phyloP scores from a whole-genome alignment of 1,284 basidiomycete genomes.

The Marasmius tenuissimus region DNA sequence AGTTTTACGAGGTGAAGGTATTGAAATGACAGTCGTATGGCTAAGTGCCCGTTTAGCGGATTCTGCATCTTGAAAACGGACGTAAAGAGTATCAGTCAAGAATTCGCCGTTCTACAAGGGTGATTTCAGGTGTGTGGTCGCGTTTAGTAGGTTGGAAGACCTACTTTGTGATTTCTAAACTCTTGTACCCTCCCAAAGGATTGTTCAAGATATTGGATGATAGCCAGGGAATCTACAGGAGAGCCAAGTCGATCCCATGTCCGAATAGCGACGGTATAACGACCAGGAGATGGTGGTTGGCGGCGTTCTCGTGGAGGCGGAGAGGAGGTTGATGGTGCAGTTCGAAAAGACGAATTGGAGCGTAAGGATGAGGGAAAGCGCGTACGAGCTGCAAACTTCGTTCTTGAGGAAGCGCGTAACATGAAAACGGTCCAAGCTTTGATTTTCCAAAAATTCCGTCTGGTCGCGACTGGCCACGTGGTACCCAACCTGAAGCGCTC shows the following conservation, averaged over 20 bases:
- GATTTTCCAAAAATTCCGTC: too few species aligned
- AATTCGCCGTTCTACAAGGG: background rate
- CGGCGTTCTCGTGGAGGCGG: background rate
- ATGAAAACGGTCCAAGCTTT: background rate
- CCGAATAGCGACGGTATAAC: conserved; percentile 1
- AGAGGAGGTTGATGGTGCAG: background rate
- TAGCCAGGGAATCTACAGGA: conserved; percentile 7
- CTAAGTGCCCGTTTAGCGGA: conserved; percentile 2
- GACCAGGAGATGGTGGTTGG: background rate
- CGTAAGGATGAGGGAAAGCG: background rate
- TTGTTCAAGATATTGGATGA: conserved; percentile 8
- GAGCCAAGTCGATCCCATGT: conserved; percentile 3
- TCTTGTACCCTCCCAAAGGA: conserved; percentile 11
- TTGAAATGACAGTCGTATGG: background rate
- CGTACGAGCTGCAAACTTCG: background rate
- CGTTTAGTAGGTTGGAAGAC: background rate
- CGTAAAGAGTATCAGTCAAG: background rate
- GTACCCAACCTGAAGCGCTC: too few species aligned
- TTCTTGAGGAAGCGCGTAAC: background rate
- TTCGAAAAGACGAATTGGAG: background rate
- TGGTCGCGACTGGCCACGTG: too few species aligned
- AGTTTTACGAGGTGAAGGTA: conserved; percentile 3
- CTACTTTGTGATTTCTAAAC: conserved; percentile 1
- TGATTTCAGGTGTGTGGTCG: too few species aligned
- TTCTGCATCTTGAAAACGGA: conserved; percentile 7